Conservation (phyloP, 2,329 filamentous ascomycete species). For the Phoma sp. region DNA sequence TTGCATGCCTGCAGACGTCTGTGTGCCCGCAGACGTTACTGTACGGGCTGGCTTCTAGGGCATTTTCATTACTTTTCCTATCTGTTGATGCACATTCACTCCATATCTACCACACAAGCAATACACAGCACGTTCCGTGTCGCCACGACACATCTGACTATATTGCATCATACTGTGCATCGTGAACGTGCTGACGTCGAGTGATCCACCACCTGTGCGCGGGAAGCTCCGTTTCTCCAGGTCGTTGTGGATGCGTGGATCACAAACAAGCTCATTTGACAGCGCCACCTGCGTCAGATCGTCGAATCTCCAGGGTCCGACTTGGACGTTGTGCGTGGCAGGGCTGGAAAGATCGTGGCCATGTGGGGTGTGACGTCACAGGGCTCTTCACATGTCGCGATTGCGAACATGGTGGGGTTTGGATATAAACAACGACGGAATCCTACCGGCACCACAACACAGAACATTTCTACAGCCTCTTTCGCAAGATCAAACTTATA, state of each 20-base stretch:
- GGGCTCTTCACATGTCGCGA: conserved; percentile 4
- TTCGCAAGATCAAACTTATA: not conserved
- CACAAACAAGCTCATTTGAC: conserved; percentile 10
- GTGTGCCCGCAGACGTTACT: conserved; percentile 21
- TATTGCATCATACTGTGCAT: conserved; percentile 10
- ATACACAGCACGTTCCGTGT: conserved; percentile 16
- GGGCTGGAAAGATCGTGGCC: not conserved
- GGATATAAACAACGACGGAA: conserved; percentile 5
- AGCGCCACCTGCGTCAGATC: conserved; percentile 14
- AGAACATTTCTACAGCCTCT: not conserved
- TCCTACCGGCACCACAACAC: not conserved
- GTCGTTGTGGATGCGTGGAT: not conserved
- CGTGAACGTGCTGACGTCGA: not conserved
- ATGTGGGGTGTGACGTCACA: conserved; percentile 13
- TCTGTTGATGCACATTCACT: conserved; percentile 10
- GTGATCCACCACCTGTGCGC: not conserved
- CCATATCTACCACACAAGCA: conserved; percentile 1
- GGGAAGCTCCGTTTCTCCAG: not conserved
- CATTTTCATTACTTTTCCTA: conserved; percentile 10
- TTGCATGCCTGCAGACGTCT: conserved; percentile 21
- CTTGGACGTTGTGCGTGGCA: not conserved
- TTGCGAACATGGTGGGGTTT: not conserved
- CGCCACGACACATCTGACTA: not conserved
- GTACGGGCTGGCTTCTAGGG: conserved; percentile 21
- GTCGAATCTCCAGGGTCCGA: not conserved